Conservation (phyloP, 1,139 yeast genomes). For the Casaregolazyma lundiana region DNA sequence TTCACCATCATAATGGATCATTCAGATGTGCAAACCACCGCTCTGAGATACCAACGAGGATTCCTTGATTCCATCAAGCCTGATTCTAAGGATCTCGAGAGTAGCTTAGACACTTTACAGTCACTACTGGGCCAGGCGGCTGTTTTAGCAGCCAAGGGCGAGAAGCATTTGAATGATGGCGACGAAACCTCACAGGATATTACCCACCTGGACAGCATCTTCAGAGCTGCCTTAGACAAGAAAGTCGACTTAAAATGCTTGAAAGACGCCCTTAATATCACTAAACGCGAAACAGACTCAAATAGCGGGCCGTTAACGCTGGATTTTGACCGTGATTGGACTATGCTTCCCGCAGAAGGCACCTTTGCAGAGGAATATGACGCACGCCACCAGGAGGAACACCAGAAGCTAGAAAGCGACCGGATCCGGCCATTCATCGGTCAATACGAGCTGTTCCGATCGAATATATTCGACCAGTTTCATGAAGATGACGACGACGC, state of each 20-base stretch:
- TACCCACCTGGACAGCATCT: constrained; percentile 2
- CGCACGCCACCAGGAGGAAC: background rate
- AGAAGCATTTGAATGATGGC: background rate
- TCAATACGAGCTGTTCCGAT: constrained; percentile 28
- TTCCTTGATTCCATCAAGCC: background rate
- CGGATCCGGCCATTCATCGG: background rate
- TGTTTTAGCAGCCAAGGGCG: constrained; percentile 3
- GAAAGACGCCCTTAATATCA: background rate
- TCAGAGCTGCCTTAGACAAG: constrained; percentile 2
- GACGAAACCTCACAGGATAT: background rate
- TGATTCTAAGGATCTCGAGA: background rate
- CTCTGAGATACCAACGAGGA: constrained; percentile 6
- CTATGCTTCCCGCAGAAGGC: background rate
- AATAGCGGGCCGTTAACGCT: background rate
- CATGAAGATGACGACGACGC: constrained; percentile 19
- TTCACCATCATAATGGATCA: background rate
- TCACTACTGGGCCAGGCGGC: background rate
- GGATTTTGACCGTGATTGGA: constrained; percentile 2
- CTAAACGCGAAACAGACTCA: background rate
- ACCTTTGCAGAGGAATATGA: constrained; percentile 1
- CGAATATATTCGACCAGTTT: constrained; percentile 19
- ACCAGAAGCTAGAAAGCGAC: background rate
- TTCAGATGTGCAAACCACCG: background rate
- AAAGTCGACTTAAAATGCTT: background rate
- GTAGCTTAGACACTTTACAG: background rate